Evolutionary conservation across 306 rosid genomes (phyloP).

Genomic region (Pachyrhizus erosus): DNA sequence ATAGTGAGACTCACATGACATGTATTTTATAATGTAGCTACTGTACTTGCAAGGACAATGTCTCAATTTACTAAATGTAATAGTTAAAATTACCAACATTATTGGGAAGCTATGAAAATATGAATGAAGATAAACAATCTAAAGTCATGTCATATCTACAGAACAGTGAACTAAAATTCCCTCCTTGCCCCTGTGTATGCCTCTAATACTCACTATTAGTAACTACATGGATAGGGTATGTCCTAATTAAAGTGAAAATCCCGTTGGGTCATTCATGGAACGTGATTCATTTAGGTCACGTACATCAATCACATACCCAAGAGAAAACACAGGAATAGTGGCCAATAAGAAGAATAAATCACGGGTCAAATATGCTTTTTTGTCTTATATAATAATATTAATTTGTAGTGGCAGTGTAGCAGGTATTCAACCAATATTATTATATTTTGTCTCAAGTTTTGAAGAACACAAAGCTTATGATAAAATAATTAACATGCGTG

Average conservation of each 20-base stretch:
- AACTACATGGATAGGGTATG: no score
- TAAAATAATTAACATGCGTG: conserved; percentile 18
- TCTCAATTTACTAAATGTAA: neutral
- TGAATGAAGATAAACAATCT: neutral
- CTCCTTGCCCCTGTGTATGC: no score
- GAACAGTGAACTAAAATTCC: neutral
- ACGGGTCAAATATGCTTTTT: conserved; percentile 32
- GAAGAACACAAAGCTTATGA: neutral
- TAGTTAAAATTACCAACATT: neutral
- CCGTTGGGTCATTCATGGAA: neutral
- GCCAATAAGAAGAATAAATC: conserved; percentile 1
- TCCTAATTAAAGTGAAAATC: neutral
- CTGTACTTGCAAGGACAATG: neutral
- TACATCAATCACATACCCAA: conserved; percentile 4
- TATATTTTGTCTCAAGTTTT: conserved; percentile 5
- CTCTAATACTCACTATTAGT: no score
- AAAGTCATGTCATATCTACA: neutral
- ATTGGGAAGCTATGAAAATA: neutral
- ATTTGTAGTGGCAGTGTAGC: neutral
- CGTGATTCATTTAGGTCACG: neutral
- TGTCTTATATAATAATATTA: conserved; percentile 7
- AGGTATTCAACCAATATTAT: conserved; percentile 10
- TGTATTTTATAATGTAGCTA: neutral
- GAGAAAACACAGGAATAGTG: neutral
- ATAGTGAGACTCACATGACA: neutral